Base-by-base conservation (phyloP, 2,329 filamentous ascomycete species). In the Claviceps fusiformis region DNA sequence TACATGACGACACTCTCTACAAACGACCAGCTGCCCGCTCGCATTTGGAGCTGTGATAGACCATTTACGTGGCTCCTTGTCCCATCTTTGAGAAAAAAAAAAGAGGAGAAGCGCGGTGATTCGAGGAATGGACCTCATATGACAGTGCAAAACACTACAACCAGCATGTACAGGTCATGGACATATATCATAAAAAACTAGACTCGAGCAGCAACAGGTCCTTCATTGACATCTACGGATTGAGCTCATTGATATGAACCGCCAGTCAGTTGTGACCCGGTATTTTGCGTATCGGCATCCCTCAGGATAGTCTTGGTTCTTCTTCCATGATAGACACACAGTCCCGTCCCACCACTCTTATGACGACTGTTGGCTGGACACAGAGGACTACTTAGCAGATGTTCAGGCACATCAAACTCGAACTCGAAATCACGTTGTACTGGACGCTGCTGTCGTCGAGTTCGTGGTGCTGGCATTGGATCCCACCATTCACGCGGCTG, bases 321-420 rank as follows among this genome's bases (percentile, higher is more conserved):
- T 51, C 74, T 66, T 2, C 75, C 75, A 52, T 77, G 75, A 58
- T 76, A 77, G 2, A 79, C 75, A 55, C 77, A 80, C 3, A 79
- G 57, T 0, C 74, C 75, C 6, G 67, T 72, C 5, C 76, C 75
- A n/a, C 71, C 68, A 15, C 70, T 71, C 53, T 62, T 62, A 54
- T 76, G 71, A 45, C 68, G 72, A 47, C 64, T 63, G 61, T 79
- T 77, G 9, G 75, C 65, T 2, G 77, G 77, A 54, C 77, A 80
- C 66, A 78, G 70, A 17, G 75, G 75, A 60, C 76, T 79, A 55
- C 58, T 73, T 37, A 75, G 74, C 8, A 77, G 64, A 58, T 80
- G 77, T 58, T 79, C 74, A 1, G 75, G 74, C 11, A 79, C 58
- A 50, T 77, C 70, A 56, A 80, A 78, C 50, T 73, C 66, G 55